A percentile compares a stretch with the other conserved stretches of the same genome.
Evolutionary conservation across 352 stramenopile species (phyloP).

Genomic region (Achlya hypogyna): DNA sequence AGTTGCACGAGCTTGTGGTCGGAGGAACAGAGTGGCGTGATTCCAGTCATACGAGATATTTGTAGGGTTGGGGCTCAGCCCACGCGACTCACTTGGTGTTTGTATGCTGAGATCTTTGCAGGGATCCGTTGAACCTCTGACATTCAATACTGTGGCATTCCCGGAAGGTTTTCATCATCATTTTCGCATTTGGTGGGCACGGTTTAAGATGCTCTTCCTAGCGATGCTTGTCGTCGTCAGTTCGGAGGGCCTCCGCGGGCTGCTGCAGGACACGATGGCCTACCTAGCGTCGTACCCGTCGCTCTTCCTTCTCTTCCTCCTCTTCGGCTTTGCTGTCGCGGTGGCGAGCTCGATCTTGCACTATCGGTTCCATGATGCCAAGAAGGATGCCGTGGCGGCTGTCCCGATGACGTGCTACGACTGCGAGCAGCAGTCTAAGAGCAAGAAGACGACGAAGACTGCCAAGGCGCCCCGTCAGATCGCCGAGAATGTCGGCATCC

Average conservation of each 20-base stretch:
- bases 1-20: too few relatives aligned
- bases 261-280: constrained; percentile 8
- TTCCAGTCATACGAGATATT: background rate
- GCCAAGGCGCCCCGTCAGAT: background rate
- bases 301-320: constrained; percentile 15
- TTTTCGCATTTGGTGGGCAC: constrained; percentile 1
- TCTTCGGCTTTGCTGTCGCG: constrained; percentile 11
- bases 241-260: constrained; percentile 7
- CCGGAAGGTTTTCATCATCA: background rate
- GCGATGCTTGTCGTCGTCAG: constrained; percentile 12
- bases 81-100: background rate
- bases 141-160: background rate
- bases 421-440: constrained; percentile 18
- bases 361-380: background rate
- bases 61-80: background rate
- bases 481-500: constrained; percentile 87
- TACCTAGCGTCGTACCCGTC: constrained; percentile 11
- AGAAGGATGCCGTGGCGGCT: background rate
- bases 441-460: background rate
- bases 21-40: background rate
- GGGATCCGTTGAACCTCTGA: background rate
- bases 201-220: constrained; percentile 7
- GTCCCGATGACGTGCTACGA: constrained; percentile 12
- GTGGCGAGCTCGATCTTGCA: constrained; percentile 13
- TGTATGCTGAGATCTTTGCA: background rate